Percentiles rank a stretch among this genome's conserved stretches.
These are phyloP conservation scores for Leccinum uliginosum DNA, from an alignment of 768 basidiomycete genomes.

Conservation along the genomic window DNA sequence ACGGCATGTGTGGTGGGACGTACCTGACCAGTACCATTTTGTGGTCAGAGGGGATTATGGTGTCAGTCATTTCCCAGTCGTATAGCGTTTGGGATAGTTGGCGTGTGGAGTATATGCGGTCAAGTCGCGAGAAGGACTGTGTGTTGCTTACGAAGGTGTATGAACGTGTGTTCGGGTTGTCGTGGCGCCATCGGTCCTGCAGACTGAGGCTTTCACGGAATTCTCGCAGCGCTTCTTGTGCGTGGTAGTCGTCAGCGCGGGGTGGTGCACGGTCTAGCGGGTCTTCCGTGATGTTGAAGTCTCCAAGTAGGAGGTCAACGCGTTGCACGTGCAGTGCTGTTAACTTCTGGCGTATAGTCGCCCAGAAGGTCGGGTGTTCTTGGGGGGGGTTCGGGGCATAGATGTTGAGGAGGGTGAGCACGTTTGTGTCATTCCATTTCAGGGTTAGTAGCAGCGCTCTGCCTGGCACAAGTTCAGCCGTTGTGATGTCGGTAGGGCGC, in stretches of 20 bases:
- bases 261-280: background rate
- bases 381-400: background rate
- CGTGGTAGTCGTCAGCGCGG: background rate
- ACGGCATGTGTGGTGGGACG: background rate
- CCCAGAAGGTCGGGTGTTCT: background rate
- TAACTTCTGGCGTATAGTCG: background rate
- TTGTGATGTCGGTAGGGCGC: background rate
- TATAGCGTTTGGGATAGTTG: background rate
- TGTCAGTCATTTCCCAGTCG: background rate
- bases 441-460: background rate
- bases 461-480: background rate
- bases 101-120: background rate
- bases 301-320: background rate
- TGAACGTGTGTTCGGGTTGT: background rate
- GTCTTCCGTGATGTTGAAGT: background rate
- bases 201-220: background rate
- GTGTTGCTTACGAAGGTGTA: background rate
- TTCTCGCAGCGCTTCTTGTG: background rate
- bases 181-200: background rate
- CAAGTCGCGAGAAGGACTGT: background rate
- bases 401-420: background rate
- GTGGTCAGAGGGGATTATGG: background rate
- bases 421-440: background rate
- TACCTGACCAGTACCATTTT: background rate
- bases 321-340: background rate